phyloP scores from a whole-genome alignment of 2,329 filamentous ascomycete genomes.

The Exophiala lecanii-corni region DNA sequence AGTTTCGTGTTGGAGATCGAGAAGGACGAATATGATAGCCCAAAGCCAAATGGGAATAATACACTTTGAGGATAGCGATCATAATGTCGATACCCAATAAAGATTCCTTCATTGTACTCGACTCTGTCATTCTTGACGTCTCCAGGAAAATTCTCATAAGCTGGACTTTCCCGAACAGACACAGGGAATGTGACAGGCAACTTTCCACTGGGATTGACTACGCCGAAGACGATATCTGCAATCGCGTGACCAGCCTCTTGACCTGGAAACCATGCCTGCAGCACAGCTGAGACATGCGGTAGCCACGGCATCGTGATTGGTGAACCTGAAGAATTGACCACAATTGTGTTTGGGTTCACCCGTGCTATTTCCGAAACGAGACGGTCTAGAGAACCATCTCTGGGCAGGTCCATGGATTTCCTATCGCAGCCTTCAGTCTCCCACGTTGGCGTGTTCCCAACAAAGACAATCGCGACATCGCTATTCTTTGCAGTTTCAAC shows the following conservation, averaged over 20 bases:
- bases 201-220: slow-evolving; percentile 63
- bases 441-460: slow-evolving; percentile 31
- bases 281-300: slow-evolving; percentile 57
- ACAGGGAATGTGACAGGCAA: slow-evolving; percentile 66
- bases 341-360: slow-evolving; percentile 61
- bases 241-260: slow-evolving; percentile 66
- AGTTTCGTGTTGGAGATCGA: slow-evolving; percentile 29
- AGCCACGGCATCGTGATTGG: slow-evolving; percentile 64
- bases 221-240: slow-evolving; percentile 62
- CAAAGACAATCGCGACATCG: slow-evolving; percentile 26
- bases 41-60: slow-evolving; percentile 69
- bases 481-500: slow-evolving; percentile 15
- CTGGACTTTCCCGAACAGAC: slow-evolving; percentile 60
- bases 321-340: slow-evolving; percentile 66
- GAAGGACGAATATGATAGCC: slow-evolving; percentile 68
- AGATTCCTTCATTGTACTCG: slow-evolving; percentile 67
- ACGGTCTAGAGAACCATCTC: not conserved
- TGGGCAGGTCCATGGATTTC: slow-evolving; percentile 1
- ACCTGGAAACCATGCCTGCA: slow-evolving; percentile 69
- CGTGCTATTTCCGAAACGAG: slow-evolving; percentile 59
- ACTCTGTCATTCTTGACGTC: slow-evolving; percentile 57
- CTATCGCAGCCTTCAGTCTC: slow-evolving; percentile 29
- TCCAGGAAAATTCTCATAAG: slow-evolving; percentile 68
- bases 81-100: slow-evolving; percentile 69
- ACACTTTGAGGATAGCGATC: slow-evolving; percentile 57